Conservation (phyloP, 2,329 filamentous ascomycete species). For the Achaetomium macrosporum region DNA sequence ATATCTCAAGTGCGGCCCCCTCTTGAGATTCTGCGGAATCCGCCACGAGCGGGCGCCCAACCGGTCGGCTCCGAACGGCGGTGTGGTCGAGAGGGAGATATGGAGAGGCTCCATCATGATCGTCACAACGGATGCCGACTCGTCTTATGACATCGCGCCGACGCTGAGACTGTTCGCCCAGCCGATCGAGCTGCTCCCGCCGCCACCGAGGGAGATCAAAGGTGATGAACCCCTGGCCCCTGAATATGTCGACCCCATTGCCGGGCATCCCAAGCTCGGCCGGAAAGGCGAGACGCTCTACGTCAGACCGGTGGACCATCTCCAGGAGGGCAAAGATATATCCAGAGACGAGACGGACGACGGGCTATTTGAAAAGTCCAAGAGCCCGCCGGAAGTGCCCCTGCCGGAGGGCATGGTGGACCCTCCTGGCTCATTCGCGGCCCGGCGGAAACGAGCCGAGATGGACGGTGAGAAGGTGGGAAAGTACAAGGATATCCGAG, state of each 20-base stretch:
- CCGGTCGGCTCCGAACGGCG: constrained; percentile 33
- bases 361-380: constrained; percentile 71
- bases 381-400: constrained; percentile 45
- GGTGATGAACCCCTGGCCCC: constrained; percentile 61
- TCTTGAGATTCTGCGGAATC: constrained; percentile 85
- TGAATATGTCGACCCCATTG: constrained; percentile 84
- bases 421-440: constrained; percentile 47
- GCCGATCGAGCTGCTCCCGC: constrained; percentile 73
- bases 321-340: constrained; percentile 71
- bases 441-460: constrained; percentile 45
- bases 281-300: constrained; percentile 81
- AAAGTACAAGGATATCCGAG: constrained; percentile 77
- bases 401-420: constrained; percentile 41
- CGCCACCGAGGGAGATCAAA: constrained; percentile 64
- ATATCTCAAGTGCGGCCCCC: constrained; percentile 82
- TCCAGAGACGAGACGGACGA: constrained; percentile 74
- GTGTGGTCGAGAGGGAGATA: constrained; percentile 58
- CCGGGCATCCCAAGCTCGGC: constrained; percentile 79
- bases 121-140: constrained; percentile 78
- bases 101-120: constrained; percentile 97
- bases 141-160: constrained; percentile 74
- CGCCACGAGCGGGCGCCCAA: constrained; percentile 52
- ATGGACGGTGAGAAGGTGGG: constrained; percentile 75
- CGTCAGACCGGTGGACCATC: constrained; percentile 80
- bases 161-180: constrained; percentile 81